Evolutionary conservation across 352 stramenopile species (phyloP), one percentile per base, ranked within the genome.

Genomic region (Thraustochytrium striatum): DNA sequence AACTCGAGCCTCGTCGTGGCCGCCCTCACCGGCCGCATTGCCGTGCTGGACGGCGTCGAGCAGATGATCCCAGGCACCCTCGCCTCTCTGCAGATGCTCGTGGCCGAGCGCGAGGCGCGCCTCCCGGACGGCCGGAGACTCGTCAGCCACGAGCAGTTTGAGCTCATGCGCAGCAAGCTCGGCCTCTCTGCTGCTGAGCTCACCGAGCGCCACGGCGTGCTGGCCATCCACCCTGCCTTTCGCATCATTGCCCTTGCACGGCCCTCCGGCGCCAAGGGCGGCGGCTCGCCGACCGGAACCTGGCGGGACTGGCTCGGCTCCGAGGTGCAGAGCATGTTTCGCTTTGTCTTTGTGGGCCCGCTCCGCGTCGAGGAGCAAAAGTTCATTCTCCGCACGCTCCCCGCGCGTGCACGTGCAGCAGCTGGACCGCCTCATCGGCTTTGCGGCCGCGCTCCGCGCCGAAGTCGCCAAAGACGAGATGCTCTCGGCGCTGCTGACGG

Each of bases 1-100:
- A 87, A 96, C 62, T 96, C 91, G 53, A 92, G 93, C 8, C 83
- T 98, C 2, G 89, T 96, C 25, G 62, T 91, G 72, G 93, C 94
- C 3, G 92, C 93, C 58, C 79, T 89, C 19, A 84, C 89, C 36
- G 94, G 94, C 0, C 86, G 91, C 65, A 79, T 95, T 1, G 87
- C 88, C 0, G 88, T 98, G 50, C 81, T 98, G 2, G 94, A 98
- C 87, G 93, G 93, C 25, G 87, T 98, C 7, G 92, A 98, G 69
- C 95, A 93, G 13, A 85, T 98, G 3, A 86, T 89, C 11, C 87
- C 88, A 21, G 93, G 96, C 85, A 95, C 91, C 33, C 85, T 98
- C 5, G 87, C 88, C 35, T 61, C 82, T 2, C 85, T 97, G 52
- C 89, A 93, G 75, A 85, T 89, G 11, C 84, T 97, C 3, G 81